phyloP scores from a whole-genome alignment of 345 rosid species.

The Corchorus capsularis region DNA sequence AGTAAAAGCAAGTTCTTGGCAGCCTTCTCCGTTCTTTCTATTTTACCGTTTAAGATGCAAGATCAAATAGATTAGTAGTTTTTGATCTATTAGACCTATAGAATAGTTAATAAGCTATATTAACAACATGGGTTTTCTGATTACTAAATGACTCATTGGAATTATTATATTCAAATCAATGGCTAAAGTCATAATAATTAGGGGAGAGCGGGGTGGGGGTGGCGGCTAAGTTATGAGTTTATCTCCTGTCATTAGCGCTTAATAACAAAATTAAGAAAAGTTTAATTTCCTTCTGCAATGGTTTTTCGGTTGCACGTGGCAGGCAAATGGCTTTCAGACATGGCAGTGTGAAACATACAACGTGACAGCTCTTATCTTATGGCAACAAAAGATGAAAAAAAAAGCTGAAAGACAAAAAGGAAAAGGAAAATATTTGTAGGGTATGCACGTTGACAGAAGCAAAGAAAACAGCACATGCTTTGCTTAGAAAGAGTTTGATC shows the following conservation, averaged over 20 bases:
- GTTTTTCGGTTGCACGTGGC: neutral
- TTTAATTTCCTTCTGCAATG: neutral
- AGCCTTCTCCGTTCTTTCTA: neutral
- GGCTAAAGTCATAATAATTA: too few species aligned
- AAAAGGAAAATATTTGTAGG: neutral
- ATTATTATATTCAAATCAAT: neutral
- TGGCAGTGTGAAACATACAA: neutral
- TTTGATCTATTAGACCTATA: too few species aligned
- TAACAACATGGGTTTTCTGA: neutral
- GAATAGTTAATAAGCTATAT: too few species aligned
- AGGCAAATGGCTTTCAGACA: neutral
- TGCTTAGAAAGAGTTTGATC: neutral
- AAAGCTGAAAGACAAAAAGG: neutral
- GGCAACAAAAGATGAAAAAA: neutral
- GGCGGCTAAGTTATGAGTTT: too few species aligned
- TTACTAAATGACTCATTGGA: neutral
- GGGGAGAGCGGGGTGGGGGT: too few species aligned
- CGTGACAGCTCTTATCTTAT: neutral
- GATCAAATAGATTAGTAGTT: neutral
- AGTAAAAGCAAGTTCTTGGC: neutral
- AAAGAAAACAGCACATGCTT: conserved; percentile 20
- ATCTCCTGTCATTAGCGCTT: too few species aligned
- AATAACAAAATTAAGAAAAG: neutral
- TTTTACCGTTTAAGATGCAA: neutral
- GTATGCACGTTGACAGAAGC: neutral